Evolutionary conservation across 306 rosid species (phyloP).

Genomic region (Cicer arietinum): DNA sequence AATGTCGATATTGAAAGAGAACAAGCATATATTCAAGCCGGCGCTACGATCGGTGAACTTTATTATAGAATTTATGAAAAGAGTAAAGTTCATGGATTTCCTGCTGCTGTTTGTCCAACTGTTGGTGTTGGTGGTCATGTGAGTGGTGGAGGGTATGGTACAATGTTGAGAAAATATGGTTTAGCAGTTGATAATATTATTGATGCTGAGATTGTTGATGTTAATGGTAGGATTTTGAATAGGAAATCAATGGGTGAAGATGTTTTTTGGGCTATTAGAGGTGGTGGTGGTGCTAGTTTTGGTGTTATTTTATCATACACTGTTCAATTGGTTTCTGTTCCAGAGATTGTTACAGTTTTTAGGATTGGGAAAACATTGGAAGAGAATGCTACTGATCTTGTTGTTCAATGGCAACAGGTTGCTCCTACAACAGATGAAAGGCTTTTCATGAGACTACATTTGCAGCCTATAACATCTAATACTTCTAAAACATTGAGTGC

Average conservation of each 20-base stretch:
- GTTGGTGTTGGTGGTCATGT: slow-evolving; percentile 55
- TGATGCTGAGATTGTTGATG: slow-evolving; percentile 50
- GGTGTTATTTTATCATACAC: slow-evolving; percentile 52
- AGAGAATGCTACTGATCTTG: slow-evolving; percentile 49
- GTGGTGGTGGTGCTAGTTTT: slow-evolving; percentile 54
- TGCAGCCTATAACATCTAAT: slow-evolving; percentile 48
- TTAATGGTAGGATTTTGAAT: slow-evolving; percentile 38
- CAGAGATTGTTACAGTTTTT: slow-evolving; percentile 45
- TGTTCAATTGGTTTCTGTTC: slow-evolving; percentile 43
- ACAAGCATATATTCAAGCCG: slow-evolving; percentile 36
- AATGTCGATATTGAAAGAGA: slow-evolving; percentile 37
- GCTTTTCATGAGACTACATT: slow-evolving; percentile 46
- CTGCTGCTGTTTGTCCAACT: slow-evolving; percentile 54
- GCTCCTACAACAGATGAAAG: slow-evolving; percentile 48
- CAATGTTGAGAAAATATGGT: slow-evolving; percentile 47
- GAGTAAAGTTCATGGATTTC: slow-evolving; percentile 53
- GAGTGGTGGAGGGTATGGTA: slow-evolving; percentile 54
- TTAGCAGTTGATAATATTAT: slow-evolving; percentile 41
- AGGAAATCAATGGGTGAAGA: slow-evolving; percentile 53
- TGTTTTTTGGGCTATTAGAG: slow-evolving; percentile 49
- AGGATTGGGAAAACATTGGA: slow-evolving; percentile 41
- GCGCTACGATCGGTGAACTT: slow-evolving; percentile 52
- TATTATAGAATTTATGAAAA: slow-evolving; percentile 49
- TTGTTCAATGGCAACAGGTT: slow-evolving; percentile 55
- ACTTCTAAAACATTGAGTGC: slow-evolving; percentile 38